Evolutionary conservation across 2,329 filamentous ascomycete genomes (phyloP), one percentile per base, ranked within the genome.

Genomic region (Colletotrichum sidae): DNA sequence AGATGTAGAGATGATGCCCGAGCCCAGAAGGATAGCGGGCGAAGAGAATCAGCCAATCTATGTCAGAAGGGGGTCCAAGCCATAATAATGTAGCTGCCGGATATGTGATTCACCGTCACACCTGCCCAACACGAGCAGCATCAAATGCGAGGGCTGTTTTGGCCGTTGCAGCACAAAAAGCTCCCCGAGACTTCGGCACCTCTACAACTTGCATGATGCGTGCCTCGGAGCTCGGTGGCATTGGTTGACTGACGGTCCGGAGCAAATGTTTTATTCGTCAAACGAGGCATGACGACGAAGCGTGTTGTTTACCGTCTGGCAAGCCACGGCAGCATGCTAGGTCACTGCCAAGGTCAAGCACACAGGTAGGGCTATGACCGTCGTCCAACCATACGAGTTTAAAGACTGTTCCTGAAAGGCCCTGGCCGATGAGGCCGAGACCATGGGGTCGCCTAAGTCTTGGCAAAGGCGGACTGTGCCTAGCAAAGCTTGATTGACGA

Each of bases 391-490:
- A 63, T 42, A 13, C 42, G 46, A 41, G 42, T 53, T 49, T 17
- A 47, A 34, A 55, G 58, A 15, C 33, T 56, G 58, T 44, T 57
- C 37, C 37, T 39, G 33, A 39, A 46, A 34, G 38, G 42, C 56
- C 17, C 35, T 56, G 46, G 55, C 56, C 56, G 62, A 56, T 61
- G 58, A 55, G 58, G 9, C 35, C 46, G 52, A 62, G 57, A 62
- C 62, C 63, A 63, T 33, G 47, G 46, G 47, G 52, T 57, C 53
- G 53, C 59, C 53, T 47, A 52, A 49, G 63, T 55, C 63, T 66
- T 66, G 63, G 63, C 58, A 53, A 66, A 66, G 15, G 63, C 63
- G 63, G 59, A 47, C 59, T 57, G 63, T 54, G 63, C 37, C 52
- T 49, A 44, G 49, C n/a, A 63, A 61, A 66, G 63, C 63, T 66